A percentile compares a stretch with the other conserved stretches of the same genome.
These are phyloP conservation scores for Ogataea philodendri DNA, from an alignment of 805 yeast genomes.

Conservation along the genomic window DNA sequence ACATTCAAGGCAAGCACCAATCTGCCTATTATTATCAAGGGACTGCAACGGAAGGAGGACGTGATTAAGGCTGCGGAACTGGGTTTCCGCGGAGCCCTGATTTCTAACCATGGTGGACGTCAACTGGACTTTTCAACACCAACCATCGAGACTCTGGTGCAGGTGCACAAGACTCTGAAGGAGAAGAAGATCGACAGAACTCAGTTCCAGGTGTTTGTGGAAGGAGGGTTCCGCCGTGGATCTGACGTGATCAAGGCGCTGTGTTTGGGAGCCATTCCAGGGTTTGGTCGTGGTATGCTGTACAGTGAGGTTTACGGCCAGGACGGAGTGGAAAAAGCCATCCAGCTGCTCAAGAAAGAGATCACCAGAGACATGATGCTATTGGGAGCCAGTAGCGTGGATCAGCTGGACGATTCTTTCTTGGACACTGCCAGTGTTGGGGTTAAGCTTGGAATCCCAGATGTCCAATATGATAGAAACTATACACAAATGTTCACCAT, in stretches of 20 bases:
- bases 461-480: constrained; percentile 51
- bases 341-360: constrained; percentile 57
- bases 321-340: constrained; percentile 64
- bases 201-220: constrained; percentile 53
- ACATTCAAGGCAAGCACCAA: constrained; percentile 46
- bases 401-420: constrained; percentile 41
- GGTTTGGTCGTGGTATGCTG: constrained; percentile 72
- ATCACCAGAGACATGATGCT: constrained; percentile 60
- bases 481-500: constrained; percentile 32
- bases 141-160: constrained; percentile 59
- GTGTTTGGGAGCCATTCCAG: constrained; percentile 50
- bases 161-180: constrained; percentile 46
- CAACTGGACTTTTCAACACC: constrained; percentile 63
- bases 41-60: constrained; percentile 67
- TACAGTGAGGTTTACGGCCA: constrained; percentile 80
- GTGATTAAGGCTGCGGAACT: constrained; percentile 54
- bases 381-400: constrained; percentile 48
- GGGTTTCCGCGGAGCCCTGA: constrained; percentile 61
- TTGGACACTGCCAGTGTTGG: constrained; percentile 58
- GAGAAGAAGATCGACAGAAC: constrained; percentile 43
- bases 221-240: constrained; percentile 46
- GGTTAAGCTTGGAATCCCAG: constrained; percentile 63
- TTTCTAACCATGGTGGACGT: constrained; percentile 77
- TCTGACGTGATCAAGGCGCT: constrained; percentile 42
- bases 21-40: constrained; percentile 55